Evolutionary conservation across 2,329 filamentous ascomycete genomes (phyloP).

Genomic region (Xylariaceae sp.): DNA sequence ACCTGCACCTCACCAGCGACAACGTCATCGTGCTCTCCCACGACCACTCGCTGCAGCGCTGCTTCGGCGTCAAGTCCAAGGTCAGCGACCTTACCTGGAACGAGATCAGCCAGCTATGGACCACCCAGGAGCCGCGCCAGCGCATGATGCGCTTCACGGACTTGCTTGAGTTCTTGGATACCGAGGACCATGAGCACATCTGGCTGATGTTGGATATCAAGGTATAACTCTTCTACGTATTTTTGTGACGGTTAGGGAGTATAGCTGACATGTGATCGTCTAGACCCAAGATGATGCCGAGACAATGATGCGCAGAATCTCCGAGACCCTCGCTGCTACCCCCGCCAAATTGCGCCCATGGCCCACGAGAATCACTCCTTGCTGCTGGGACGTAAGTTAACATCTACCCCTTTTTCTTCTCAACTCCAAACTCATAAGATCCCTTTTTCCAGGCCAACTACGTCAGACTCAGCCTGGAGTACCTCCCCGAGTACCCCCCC

Average conservation of each 20-base stretch:
- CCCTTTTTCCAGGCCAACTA: conserved; percentile 56
- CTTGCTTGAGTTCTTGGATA: conserved; percentile 64
- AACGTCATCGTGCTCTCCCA: conserved; percentile 80
- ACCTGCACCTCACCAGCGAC: conserved; percentile 77
- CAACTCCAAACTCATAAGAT: background rate
- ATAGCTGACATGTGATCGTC: background rate
- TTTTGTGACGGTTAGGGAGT: too few species aligned
- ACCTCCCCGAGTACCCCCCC: conserved; percentile 59
- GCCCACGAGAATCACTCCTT: conserved; percentile 69
- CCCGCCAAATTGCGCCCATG: conserved; percentile 50
- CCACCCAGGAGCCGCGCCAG: conserved; percentile 61
- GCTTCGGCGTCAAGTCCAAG: conserved; percentile 68
- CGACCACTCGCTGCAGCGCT: conserved; percentile 73
- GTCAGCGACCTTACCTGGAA: conserved; percentile 73
- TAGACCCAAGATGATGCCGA: conserved; percentile 65
- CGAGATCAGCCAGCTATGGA: conserved; percentile 46
- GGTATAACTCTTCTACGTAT: conserved; percentile 37
- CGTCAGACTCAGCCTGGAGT: conserved; percentile 55
- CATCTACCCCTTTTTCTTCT: background rate
- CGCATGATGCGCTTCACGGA: conserved; percentile 70
- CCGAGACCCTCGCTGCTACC: conserved; percentile 55
- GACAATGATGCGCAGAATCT: conserved; percentile 65
- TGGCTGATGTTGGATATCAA: conserved; percentile 91
- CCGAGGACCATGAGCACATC: conserved; percentile 58
- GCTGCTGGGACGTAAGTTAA: conserved; percentile 67